A percentile compares a stretch with the other conserved stretches of the same genome.
Conservation (phyloP, 768 basidiomycete species). For the Lactarius vividus region DNA sequence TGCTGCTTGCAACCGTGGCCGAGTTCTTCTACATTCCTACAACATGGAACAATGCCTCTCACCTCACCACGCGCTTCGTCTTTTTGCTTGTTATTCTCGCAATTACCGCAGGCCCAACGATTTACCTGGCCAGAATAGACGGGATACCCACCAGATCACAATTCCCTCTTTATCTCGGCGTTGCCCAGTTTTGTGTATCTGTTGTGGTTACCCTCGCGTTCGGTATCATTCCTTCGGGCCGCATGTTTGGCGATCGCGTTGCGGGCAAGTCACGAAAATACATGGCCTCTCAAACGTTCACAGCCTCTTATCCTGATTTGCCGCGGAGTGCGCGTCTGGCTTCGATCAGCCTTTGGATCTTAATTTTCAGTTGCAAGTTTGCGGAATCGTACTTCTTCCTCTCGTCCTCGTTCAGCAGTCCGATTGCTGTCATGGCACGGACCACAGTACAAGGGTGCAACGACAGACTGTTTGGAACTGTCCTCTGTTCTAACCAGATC, state of each 20-base stretch:
- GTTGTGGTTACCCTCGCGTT: constrained; percentile 80
- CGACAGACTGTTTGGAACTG: constrained; percentile 78
- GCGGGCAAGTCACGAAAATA: constrained; percentile 97
- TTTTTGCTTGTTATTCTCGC: constrained; percentile 92
- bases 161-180: constrained; percentile 85
- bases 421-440: constrained; percentile 94
- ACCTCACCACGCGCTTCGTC: constrained; percentile 88
- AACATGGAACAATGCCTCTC: constrained; percentile 98
- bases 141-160: constrained; percentile 54
- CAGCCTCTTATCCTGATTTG: constrained; percentile 90
- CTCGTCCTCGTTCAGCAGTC: constrained; percentile 93
- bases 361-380: constrained; percentile 97
- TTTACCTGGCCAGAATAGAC: constrained; percentile 89
- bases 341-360: constrained; percentile 83
- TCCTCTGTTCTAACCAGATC: constrained; percentile 88
- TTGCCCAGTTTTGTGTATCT: constrained; percentile 93
- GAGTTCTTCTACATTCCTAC: constrained; percentile 98
- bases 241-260: constrained; percentile 99
- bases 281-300: constrained; percentile 98
- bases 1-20: constrained; percentile 89
- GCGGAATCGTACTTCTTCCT: constrained; percentile 98
- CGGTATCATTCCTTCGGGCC: constrained; percentile 87
- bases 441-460: constrained; percentile 89
- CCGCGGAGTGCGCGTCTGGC: constrained; percentile 70
- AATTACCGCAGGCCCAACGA: constrained; percentile 87